A percentile compares a stretch with the other conserved stretches of the same genome.
phyloP scores from a whole-genome alignment of 2,329 filamentous ascomycete species.

The Ophiobolus disseminans region DNA sequence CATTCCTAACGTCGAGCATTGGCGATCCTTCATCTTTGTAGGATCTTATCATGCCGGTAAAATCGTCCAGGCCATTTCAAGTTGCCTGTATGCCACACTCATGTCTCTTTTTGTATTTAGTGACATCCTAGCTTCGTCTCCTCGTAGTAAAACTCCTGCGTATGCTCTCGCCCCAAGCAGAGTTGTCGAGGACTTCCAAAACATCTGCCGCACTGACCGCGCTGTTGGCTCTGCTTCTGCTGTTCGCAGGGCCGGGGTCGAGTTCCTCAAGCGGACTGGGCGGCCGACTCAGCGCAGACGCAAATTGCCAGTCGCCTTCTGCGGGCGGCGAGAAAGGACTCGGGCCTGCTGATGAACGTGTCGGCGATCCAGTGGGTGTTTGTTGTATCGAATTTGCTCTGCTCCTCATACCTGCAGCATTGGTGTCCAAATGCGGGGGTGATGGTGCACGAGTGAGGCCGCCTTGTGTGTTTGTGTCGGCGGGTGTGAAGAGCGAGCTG shows the following conservation, averaged over 20 bases:
- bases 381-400: conserved; percentile 50
- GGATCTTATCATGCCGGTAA: not conserved
- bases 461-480: conserved; percentile 34
- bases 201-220: conserved; percentile 78
- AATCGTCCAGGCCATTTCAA: too few species aligned
- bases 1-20: conserved; percentile 16
- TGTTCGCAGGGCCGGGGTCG: conserved; percentile 42
- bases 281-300: conserved; percentile 51
- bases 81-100: too few species aligned
- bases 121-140: conserved; percentile 51
- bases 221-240: conserved; percentile 70
- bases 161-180: conserved; percentile 92
- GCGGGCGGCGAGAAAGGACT: conserved; percentile 40
- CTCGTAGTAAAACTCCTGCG: conserved; percentile 80
- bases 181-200: conserved; percentile 84
- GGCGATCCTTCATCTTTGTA: not conserved
- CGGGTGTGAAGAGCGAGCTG: conserved; percentile 44
- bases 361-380: conserved; percentile 46
- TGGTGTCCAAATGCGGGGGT: conserved; percentile 39
- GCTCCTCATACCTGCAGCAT: conserved; percentile 28
- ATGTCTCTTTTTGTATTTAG: too few species aligned
- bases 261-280: conserved; percentile 44
- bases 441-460: conserved; percentile 36
- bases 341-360: conserved; percentile 32
- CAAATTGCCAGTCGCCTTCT: conserved; percentile 55